A percentile compares a stretch with the other conserved stretches of the same genome.
phyloP scores from a whole-genome alignment of 164 flowering plant species.

The Santalum album region DNA sequence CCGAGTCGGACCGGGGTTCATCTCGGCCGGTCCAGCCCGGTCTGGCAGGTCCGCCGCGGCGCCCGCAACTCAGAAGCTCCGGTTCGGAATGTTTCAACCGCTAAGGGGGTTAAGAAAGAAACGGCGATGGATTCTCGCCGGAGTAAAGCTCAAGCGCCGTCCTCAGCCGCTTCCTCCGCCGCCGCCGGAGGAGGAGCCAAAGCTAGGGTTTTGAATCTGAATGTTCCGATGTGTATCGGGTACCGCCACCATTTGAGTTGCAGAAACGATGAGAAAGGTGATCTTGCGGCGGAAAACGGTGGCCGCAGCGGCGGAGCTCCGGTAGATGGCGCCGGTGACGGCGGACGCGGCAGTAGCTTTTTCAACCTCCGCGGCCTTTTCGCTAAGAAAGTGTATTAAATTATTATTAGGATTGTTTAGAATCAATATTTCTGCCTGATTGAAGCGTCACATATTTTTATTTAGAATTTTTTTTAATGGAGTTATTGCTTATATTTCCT shows the following conservation, averaged over 20 bases:
- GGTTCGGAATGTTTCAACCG: constrained; percentile 12
- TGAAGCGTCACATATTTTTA: no score
- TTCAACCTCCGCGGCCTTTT: constrained; percentile 60
- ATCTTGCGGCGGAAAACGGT: neutral
- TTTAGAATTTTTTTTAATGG: no score
- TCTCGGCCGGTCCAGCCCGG: constrained; percentile 81
- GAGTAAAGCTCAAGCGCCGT: neutral
- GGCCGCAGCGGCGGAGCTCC: no score
- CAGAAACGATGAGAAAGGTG: constrained; percentile 33
- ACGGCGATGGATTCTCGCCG: constrained; percentile 15
- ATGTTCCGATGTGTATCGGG: constrained; percentile 67
- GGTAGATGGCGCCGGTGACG: constrained; percentile 3
- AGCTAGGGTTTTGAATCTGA: constrained; percentile 46
- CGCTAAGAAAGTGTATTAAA: constrained; percentile 65
- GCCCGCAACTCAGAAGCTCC: constrained; percentile 13
- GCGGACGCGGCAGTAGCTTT: constrained; percentile 22
- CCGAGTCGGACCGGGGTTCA: constrained; percentile 76
- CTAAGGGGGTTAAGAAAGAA: constrained; percentile 23
- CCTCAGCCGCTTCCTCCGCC: constrained; percentile 1
- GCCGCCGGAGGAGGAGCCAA: constrained; percentile 14
- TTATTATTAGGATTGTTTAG: neutral
- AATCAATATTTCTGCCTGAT: neutral
- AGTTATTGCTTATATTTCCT: no score
- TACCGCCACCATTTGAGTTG: constrained; percentile 51
- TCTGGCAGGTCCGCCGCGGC: constrained; percentile 69